Conservation (phyloP, 176 grass and related monocot genomes). For the Alloteropsis semialata region DNA sequence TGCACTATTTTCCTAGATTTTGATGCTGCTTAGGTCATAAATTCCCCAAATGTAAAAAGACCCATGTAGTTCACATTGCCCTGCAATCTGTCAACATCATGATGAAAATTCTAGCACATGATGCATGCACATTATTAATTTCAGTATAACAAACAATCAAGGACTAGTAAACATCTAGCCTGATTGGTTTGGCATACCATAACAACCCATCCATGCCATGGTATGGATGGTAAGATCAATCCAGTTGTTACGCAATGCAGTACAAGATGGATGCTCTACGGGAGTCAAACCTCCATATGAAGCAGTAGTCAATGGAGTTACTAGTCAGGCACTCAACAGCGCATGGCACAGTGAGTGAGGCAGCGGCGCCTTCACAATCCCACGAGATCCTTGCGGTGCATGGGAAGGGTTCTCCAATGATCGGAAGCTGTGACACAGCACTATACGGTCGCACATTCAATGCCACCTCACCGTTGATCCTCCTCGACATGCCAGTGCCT, state of each 20-base stretch:
- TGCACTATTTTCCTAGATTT: too few relatives aligned
- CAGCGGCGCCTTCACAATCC: background rate
- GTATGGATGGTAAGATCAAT: too few relatives aligned
- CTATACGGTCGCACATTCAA: background rate
- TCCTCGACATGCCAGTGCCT: background rate
- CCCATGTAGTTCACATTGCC: too few relatives aligned
- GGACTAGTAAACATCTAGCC: too few relatives aligned
- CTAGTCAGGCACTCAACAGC: background rate
- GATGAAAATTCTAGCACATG: too few relatives aligned
- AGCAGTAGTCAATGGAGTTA: background rate
- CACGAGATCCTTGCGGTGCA: constrained; percentile 31
- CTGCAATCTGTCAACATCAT: too few relatives aligned
- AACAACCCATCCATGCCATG: too few relatives aligned
- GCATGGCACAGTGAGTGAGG: constrained; percentile 20
- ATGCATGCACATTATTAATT: too few relatives aligned
- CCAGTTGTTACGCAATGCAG: background rate
- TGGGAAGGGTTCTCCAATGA: background rate
- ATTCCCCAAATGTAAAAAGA: too few relatives aligned
- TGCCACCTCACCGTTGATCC: background rate
- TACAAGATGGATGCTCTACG: background rate
- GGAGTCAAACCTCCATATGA: constrained; percentile 33
- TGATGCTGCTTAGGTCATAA: too few relatives aligned
- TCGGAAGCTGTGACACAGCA: background rate
- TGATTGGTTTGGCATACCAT: too few relatives aligned
- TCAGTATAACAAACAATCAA: too few relatives aligned